phyloP scores from a whole-genome alignment of 1,139 yeast species.

The Suhomyces kunorum region DNA sequence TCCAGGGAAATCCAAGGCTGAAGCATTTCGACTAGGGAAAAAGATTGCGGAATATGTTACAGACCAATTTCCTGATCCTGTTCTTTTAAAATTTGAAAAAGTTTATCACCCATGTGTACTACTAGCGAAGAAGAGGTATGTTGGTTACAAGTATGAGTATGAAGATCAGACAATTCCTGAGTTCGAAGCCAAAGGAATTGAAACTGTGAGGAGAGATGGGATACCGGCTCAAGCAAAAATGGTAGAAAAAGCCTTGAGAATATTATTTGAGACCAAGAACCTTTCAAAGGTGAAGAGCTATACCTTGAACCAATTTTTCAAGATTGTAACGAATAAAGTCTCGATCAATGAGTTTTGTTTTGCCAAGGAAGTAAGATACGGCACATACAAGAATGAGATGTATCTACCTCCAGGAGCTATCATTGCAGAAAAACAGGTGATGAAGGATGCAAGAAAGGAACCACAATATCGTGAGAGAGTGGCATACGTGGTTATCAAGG shows the following conservation, averaged over 20 bases:
- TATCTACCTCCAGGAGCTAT: constrained; percentile 91
- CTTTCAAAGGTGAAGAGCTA: constrained; percentile 68
- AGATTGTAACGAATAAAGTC: constrained; percentile 61
- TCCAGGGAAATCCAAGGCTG: constrained; percentile 75
- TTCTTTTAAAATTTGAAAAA: constrained; percentile 84
- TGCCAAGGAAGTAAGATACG: constrained; percentile 86
- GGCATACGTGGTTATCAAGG: constrained; percentile 78
- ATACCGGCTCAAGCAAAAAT: constrained; percentile 89
- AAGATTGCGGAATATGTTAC: constrained; percentile 69
- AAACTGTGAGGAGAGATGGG: constrained; percentile 91
- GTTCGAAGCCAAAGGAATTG: constrained; percentile 96
- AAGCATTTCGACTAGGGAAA: constrained; percentile 76
- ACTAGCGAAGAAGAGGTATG: constrained; percentile 85
- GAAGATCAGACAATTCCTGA: constrained; percentile 56
- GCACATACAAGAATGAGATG: constrained; percentile 71
- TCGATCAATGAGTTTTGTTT: constrained; percentile 84
- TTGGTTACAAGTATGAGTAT: constrained; percentile 73
- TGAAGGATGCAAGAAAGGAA: constrained; percentile 67
- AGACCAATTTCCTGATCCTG: constrained; percentile 73
- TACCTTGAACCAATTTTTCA: constrained; percentile 63
- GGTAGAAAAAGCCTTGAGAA: constrained; percentile 65
- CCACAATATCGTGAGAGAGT: constrained; percentile 91
- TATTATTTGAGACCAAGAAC: constrained; percentile 72
- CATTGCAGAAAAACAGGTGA: constrained; percentile 62
- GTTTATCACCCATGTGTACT: constrained; percentile 86